Evolutionary conservation across 2,329 filamentous ascomycete genomes (phyloP).

Genomic region (Blastomyces silverae): DNA sequence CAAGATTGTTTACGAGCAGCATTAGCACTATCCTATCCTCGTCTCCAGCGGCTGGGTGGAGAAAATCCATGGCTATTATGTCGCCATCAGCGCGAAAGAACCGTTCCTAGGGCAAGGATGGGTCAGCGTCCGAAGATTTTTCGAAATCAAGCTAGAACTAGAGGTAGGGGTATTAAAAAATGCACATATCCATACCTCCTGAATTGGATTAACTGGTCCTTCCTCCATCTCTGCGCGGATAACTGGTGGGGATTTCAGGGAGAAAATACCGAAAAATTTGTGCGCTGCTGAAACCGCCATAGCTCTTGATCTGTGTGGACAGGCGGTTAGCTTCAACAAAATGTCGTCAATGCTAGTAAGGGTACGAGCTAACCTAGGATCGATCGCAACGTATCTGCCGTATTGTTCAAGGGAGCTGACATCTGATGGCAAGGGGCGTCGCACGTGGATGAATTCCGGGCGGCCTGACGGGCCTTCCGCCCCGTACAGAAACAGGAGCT

Average conservation of each 20-base stretch:
- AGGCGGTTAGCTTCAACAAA: conserved; percentile 13
- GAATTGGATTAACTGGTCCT: conserved; percentile 54
- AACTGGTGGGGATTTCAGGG: conserved; percentile 53
- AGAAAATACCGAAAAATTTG: conserved; percentile 63
- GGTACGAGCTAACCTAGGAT: conserved; percentile 57
- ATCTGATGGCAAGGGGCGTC: conserved; percentile 54
- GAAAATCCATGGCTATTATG: conserved; percentile 82
- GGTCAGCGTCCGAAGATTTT: conserved; percentile 11
- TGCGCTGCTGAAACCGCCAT: conserved; percentile 65
- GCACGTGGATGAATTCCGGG: conserved; percentile 56
- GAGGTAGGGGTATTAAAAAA: conserved; percentile 11
- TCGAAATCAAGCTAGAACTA: conserved; percentile 13
- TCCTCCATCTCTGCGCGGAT: conserved; percentile 48
- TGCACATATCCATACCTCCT: conserved; percentile 38
- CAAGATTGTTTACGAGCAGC: conserved; percentile 48
- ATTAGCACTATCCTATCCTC: conserved; percentile 69
- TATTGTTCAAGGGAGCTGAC: conserved; percentile 49
- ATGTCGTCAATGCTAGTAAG: conserved; percentile 14
- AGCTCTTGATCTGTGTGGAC: conserved; percentile 43
- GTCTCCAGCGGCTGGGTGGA: conserved; percentile 63
- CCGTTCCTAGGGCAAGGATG: conserved; percentile 34
- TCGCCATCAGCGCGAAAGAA: conserved; percentile 56
- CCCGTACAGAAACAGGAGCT: conserved; percentile 71
- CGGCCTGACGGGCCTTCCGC: conserved; percentile 39
- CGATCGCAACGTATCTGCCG: conserved; percentile 65